Percentiles rank a stretch among this genome's conserved stretches.
These are phyloP conservation scores for Penicillium sp. DNA, from an alignment of 2,329 filamentous ascomycete species.

Conservation along the genomic window DNA sequence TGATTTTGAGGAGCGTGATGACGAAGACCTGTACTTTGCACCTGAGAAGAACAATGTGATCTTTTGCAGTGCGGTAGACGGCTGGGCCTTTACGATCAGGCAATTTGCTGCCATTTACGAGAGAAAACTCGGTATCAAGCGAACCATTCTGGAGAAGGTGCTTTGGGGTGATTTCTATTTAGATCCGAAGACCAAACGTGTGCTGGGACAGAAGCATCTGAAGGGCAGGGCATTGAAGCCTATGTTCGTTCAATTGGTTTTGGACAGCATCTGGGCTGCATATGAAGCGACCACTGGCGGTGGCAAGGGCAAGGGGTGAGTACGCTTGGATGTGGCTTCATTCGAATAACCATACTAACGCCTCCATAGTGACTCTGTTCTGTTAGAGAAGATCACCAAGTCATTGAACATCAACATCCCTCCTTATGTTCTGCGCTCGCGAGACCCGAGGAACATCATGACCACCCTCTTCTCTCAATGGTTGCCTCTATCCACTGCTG, in stretches of 20 bases:
- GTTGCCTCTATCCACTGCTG: constrained; percentile 88
- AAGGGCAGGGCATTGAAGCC: constrained; percentile 91
- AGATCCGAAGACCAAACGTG: constrained; percentile 94
- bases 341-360: constrained; percentile 23
- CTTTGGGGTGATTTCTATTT: constrained; percentile 97
- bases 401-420: constrained; percentile 82
- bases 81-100: constrained; percentile 97
- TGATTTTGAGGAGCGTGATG: constrained; percentile 84
- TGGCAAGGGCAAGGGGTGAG: constrained; percentile 76
- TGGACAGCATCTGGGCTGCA: constrained; percentile 95
- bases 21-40: constrained; percentile 97
- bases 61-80: constrained; percentile 94
- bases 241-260: constrained; percentile 94
- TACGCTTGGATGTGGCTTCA: neutral
- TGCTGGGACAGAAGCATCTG: constrained; percentile 85
- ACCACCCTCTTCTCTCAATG: constrained; percentile 85
- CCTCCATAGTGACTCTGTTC: constrained; percentile 63
- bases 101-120: constrained; percentile 94
- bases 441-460: constrained; percentile 80
- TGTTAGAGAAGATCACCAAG: constrained; percentile 94
- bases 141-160: constrained; percentile 83
- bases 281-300: constrained; percentile 88
- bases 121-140: constrained; percentile 94
- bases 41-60: constrained; percentile 99
- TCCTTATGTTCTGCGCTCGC: constrained; percentile 78